Percentiles rank a stretch among this genome's conserved stretches.
phyloP scores from a whole-genome alignment of 225 moss, liverwort and hornwort genomes.

The Takakia lepidozioides region DNA sequence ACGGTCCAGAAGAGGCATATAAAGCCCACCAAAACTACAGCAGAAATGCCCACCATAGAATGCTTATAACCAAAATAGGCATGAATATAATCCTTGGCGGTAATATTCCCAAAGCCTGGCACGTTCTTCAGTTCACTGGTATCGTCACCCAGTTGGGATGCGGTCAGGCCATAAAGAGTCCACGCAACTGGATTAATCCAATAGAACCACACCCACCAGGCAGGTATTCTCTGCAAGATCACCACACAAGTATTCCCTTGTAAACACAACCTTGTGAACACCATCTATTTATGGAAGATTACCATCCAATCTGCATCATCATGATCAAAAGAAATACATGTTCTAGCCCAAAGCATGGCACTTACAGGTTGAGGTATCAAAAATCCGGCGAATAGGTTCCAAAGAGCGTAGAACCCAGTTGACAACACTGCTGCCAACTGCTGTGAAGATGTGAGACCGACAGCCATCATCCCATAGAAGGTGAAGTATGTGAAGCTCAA shows the following conservation, averaged over 20 bases:
- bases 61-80: constrained; percentile 65
- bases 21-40: constrained; percentile 46
- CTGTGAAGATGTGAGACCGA: constrained; percentile 74
- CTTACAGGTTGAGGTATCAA: constrained; percentile 67
- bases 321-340: too few species aligned
- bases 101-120: constrained; percentile 18
- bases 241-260: too few species aligned
- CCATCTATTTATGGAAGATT: too few species aligned
- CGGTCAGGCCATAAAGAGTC: constrained; percentile 86
- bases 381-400: constrained; percentile 95
- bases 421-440: constrained; percentile 87
- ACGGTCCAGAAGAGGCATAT: constrained; percentile 54
- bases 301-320: too few species aligned
- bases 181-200: constrained; percentile 83
- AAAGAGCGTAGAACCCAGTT: constrained; percentile 82
- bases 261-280: not conserved
- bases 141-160: constrained; percentile 69
- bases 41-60: constrained; percentile 69
- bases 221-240: constrained; percentile 69
- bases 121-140: constrained; percentile 21
- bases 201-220: constrained; percentile 90
- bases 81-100: constrained; percentile 38
- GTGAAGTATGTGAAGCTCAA: constrained; percentile 89
- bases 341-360: too few species aligned
- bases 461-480: constrained; percentile 97